phyloP scores from a whole-genome alignment of 768 basidiomycete genomes.

The Leccinum uliginosum region DNA sequence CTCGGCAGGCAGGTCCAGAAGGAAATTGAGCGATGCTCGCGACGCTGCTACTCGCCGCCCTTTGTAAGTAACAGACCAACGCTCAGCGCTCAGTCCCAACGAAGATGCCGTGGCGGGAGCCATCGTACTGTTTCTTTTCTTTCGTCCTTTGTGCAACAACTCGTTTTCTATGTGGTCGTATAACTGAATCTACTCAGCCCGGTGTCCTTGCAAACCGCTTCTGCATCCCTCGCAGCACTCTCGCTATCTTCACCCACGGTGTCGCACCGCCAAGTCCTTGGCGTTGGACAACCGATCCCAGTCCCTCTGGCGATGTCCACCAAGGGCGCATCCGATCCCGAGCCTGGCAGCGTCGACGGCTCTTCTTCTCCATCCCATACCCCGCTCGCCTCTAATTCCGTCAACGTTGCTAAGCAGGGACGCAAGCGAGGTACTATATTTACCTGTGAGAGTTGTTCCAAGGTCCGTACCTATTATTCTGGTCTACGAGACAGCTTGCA shows the following conservation, averaged over 20 bases:
- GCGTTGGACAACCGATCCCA: constrained; percentile 11
- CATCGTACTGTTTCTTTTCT: not conserved
- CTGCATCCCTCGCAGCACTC: constrained; percentile 38
- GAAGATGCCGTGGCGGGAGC: not conserved
- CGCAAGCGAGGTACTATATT: constrained; percentile 85
- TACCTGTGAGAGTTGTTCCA: constrained; percentile 91
- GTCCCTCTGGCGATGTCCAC: not conserved
- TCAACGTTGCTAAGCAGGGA: constrained; percentile 33
- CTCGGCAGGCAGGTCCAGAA: constrained; percentile 64
- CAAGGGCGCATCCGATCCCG: constrained; percentile 6
- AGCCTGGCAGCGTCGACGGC: constrained; percentile 16
- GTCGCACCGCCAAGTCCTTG: constrained; percentile 16
- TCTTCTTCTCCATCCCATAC: constrained; percentile 4
- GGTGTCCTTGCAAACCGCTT: constrained; percentile 33
- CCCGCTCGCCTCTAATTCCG: constrained; percentile 4
- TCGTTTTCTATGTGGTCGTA: not conserved
- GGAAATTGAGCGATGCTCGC: constrained; percentile 73
- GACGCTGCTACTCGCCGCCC: constrained; percentile 75
- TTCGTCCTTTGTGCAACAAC: not conserved
- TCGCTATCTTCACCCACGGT: constrained; percentile 39
- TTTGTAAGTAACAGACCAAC: constrained; percentile 48
- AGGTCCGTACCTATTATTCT: constrained; percentile 46
- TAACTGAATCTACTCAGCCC: constrained; percentile 26
- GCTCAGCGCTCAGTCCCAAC: not conserved
- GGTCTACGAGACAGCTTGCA: constrained; percentile 1